These are phyloP conservation scores for Isabelozyma heimii DNA, from an alignment of 805 yeast genomes.

Conservation along the genomic window DNA sequence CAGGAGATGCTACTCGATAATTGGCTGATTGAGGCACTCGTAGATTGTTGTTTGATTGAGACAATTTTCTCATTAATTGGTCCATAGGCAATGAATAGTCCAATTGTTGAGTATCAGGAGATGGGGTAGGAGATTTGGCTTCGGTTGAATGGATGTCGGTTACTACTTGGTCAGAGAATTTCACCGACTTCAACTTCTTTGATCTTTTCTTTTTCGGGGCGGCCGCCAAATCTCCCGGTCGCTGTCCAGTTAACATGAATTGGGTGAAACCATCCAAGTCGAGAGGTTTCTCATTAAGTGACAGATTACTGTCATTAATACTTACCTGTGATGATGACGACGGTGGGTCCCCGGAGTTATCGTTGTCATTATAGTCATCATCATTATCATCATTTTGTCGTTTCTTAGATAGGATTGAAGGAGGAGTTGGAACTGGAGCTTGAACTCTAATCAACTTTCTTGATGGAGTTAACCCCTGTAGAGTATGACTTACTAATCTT, in stretches of 20 bases:
- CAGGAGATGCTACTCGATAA: constrained; percentile 16
- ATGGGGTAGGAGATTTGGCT: constrained; percentile 19
- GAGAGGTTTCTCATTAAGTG: constrained; percentile 36
- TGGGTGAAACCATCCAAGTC: constrained; percentile 87
- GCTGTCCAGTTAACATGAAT: constrained; percentile 76
- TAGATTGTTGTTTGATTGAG: constrained; percentile 3
- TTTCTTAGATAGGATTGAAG: constrained; percentile 66
- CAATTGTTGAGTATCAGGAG: constrained; percentile 26
- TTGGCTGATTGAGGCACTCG: constrained; percentile 10
- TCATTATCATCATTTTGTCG: constrained; percentile 47
- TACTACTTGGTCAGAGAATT: constrained; percentile 66
- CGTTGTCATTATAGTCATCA: constrained; percentile 14
- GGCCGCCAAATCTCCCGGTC: constrained; percentile 47
- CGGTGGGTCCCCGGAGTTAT: neutral
- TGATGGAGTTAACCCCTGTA: constrained; percentile 52
- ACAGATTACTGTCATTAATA: neutral
- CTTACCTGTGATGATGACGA: constrained; percentile 1
- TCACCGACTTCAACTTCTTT: constrained; percentile 56
- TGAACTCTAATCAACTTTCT: constrained; percentile 49
- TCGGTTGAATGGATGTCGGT: constrained; percentile 35
- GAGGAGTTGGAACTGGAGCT: constrained; percentile 77
- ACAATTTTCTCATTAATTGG: constrained; percentile 52
- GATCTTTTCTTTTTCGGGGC: constrained; percentile 31
- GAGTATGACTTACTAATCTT: constrained; percentile 72
- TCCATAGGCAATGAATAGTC: constrained; percentile 78